Evolutionary conservation across 202 grass and related monocot species (phyloP).

Genomic region (Carex arenaria): DNA sequence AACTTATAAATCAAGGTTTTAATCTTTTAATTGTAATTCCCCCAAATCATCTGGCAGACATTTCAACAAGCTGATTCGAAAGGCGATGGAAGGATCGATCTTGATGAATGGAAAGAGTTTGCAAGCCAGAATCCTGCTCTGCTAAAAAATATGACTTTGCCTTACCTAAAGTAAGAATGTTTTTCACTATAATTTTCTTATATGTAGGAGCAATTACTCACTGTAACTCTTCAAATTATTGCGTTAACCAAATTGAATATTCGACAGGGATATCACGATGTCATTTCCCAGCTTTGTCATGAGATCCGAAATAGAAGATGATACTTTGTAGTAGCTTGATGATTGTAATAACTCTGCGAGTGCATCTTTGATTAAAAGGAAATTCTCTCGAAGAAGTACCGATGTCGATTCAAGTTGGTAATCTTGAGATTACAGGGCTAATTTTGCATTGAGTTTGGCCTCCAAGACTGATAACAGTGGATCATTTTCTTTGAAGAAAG

Average conservation of each 20-base stretch:
- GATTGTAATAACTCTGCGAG: background rate
- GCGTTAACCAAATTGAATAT: background rate
- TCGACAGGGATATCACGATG: conserved; percentile 54
- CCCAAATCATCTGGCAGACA: conserved; percentile 33
- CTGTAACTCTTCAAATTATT: background rate
- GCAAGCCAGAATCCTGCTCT: conserved; percentile 52
- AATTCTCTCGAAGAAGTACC: no score
- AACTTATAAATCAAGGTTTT: conserved; percentile 3
- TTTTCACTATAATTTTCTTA: conserved; percentile 1
- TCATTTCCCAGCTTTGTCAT: conserved; percentile 59
- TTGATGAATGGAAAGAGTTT: conserved; percentile 61
- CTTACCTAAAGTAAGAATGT: conserved; percentile 63
- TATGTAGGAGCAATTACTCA: background rate
- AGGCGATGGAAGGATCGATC: conserved; percentile 67
- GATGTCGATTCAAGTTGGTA: background rate
- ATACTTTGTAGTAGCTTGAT: conserved; percentile 39
- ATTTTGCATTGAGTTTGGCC: background rate
- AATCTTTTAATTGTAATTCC: background rate
- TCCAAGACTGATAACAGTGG: background rate
- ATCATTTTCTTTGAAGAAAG: background rate
- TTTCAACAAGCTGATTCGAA: conserved; percentile 70
- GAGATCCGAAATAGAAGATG: conserved; percentile 37
- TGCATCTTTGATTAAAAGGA: no score
- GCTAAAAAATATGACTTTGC: conserved; percentile 82
- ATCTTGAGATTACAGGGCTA: background rate